Evolutionary conservation across 352 stramenopile genomes (phyloP), one percentile per base, ranked within the genome.

Genomic region (Phytophthora macrochlamydospora): DNA sequence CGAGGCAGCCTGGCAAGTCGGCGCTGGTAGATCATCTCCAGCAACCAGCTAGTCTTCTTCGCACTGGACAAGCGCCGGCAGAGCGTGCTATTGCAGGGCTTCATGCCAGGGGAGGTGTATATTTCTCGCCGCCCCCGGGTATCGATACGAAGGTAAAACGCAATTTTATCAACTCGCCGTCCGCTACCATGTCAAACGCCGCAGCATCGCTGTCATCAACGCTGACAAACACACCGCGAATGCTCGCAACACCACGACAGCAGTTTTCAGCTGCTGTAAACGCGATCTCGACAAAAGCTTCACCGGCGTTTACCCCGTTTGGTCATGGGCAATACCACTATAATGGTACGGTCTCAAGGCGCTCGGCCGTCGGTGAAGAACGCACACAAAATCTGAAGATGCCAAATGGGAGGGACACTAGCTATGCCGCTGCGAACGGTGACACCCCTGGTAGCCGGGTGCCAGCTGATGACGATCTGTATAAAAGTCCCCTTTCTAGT

Each of bases 191-290:
- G 76, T 92, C 84, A 5, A 92, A 85, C 55, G 85, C 84, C n/a
- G 85, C 82, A 1, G 81, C 85, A 29, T 84, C 80, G 5, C 70
- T 92, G 8, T 89, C 80, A 14, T 90, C 82, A 0, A 93, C 87
- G 24, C 82, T 94, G 49, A 79, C 83, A 2, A 92, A 81, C 53
- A 94, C 84, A 1, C 85, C 85, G 5, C 84, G 84, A 33, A 70
- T 94, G 18, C 51, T 95, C 28, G 62, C 85, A 3, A 90, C 85
- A 9, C 88, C 86, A 28, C 75, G 85, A 0, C 88, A 93, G 59
- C 85, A 93, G 55, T 78, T 93, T 43, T 91, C 86, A 0, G 86
- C 88, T 2, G 87, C 87, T 5, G 81, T 94, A 49, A 93, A 73
- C 58, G 83, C 82, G 6, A 87, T 92, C 13, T 93, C 85, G 14